Percentiles rank a stretch among this genome's conserved stretches.
Conservation (phyloP, 2,329 filamentous ascomycete species). For the Aureobasidium zeae region DNA sequence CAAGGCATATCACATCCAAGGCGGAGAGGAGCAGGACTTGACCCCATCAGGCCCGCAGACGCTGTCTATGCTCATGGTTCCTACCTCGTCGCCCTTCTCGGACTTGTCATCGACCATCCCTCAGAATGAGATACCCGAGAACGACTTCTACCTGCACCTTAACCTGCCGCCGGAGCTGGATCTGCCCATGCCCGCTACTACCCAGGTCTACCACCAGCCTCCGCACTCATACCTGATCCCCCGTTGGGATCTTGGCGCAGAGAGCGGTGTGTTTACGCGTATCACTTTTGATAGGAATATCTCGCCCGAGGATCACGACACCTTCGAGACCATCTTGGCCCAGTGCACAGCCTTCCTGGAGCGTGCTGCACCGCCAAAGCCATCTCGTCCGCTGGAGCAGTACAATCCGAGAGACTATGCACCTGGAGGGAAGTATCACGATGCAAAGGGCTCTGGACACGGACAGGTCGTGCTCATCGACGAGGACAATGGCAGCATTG, state of each 20-base stretch:
- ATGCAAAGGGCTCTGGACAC: constrained; percentile 41
- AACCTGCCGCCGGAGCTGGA: constrained; percentile 92
- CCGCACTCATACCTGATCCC: constrained; percentile 90
- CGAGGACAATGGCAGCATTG: constrained; percentile 90
- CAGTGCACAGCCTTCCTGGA: constrained; percentile 95
- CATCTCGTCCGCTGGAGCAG: constrained; percentile 25
- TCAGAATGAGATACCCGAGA: constrained; percentile 52
- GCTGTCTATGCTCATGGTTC: constrained; percentile 89
- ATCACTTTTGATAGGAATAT: constrained; percentile 72
- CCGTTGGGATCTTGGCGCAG: constrained; percentile 83
- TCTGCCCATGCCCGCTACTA: constrained; percentile 84
- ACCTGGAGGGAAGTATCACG: constrained; percentile 52
- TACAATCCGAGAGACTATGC: constrained; percentile 80
- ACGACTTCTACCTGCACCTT: constrained; percentile 95
- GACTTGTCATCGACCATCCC: constrained; percentile 48
- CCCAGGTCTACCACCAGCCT: constrained; percentile 94
- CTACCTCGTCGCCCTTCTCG: constrained; percentile 65
- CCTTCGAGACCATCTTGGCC: constrained; percentile 95
- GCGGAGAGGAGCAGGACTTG: constrained; percentile 74
- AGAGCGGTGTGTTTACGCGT: constrained; percentile 81
- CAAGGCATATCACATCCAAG: constrained; percentile 78
- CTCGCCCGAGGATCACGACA: constrained; percentile 85
- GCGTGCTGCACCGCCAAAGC: constrained; percentile 55
- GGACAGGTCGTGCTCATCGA: constrained; percentile 88
- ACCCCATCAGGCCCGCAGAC: constrained; percentile 84